A percentile compares a stretch with the other conserved stretches of the same genome.
Conservation (phyloP, 805 yeast genomes). For the Cyberlindnera nakhonratchasimensis region DNA sequence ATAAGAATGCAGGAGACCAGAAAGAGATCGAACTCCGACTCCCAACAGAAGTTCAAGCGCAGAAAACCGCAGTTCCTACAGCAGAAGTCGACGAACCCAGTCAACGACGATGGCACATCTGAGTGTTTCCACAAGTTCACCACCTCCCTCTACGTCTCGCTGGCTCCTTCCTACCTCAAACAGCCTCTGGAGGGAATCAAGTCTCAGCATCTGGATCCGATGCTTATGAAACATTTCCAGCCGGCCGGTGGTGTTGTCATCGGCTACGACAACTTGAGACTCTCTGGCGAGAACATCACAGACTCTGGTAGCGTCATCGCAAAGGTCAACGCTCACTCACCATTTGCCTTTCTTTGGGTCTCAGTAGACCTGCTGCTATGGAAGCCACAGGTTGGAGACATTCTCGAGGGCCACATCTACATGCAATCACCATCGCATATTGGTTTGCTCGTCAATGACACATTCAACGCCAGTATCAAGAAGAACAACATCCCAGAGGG, state of each 20-base stretch:
- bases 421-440: slow-evolving; percentile 95
- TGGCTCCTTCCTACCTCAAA: slow-evolving; percentile 77
- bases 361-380: slow-evolving; percentile 79
- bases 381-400: slow-evolving; percentile 88
- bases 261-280: slow-evolving; percentile 64
- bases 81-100: slow-evolving; percentile 34
- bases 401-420: slow-evolving; percentile 80
- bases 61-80: slow-evolving; percentile 18
- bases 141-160: slow-evolving; percentile 68
- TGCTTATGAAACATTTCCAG: slow-evolving; percentile 77
- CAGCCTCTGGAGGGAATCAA: slow-evolving; percentile 76
- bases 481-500: slow-evolving; percentile 77
- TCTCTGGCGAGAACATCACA: slow-evolving; percentile 42
- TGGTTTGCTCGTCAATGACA: slow-evolving; percentile 86
- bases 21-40: slow-evolving; percentile 19
- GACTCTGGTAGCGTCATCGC: slow-evolving; percentile 42
- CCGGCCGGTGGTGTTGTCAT: slow-evolving; percentile 80
- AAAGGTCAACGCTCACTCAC: slow-evolving; percentile 72
- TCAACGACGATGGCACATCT: slow-evolving; percentile 46
- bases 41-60: slow-evolving; percentile 17
- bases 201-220: slow-evolving; percentile 85
- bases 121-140: slow-evolving; percentile 66
- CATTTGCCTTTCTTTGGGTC: slow-evolving; percentile 88
- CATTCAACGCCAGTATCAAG: slow-evolving; percentile 91
- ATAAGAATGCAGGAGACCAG: slow-evolving; percentile 12